Evolutionary conservation across 2,329 filamentous ascomycete species (phyloP), one percentile per base, ranked within the genome.

Genomic region (Ampelomyces quisqualis): DNA sequence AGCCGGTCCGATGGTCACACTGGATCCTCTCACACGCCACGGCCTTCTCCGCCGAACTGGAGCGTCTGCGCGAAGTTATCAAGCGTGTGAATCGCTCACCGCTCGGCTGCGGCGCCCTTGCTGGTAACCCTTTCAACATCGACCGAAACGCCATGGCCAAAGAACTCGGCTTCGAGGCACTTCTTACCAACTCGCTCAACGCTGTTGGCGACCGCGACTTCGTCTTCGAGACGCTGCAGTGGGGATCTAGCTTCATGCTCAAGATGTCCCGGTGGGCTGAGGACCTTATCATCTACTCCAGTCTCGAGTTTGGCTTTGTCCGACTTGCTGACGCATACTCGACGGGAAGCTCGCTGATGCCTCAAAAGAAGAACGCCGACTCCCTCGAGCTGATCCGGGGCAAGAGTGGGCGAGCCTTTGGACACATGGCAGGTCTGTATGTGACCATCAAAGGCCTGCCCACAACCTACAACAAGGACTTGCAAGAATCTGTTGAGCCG

Each of bases 401-500:
- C 37, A 90, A 90, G 73, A 76, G 78, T 20, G 88, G 87, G 1
- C 77, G 85, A 43, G 79, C 82, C 3, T 91, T 94, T 60, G 89
- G 88, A 18, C 84, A 89, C 51, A 86, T 91, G 81, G 80, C 85
- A 4, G 88, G 87, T 24, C 71, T 93, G 51, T 88, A 88, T 78
- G 84, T 83, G 72, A 87, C 82, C 24, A 76, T 84, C 68, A 85
- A 86, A 69, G 85, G 85, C 40, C 79, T 93, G 19, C 86, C 88
- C 2, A 86, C 80, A 29, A 89, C 86, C 3, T 94, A 94, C 75
- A 91, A 94, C 75, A 95, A 94, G 71, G 88, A 95, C 67, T 71
- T 94, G n/a, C 88, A 95, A 70, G 89, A 95, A 71, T 85, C 81
- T 43, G 84, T 88, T 47, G 86, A 94, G 75, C 85, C 86, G n/a